These are phyloP conservation scores for Tripterygium wilfordii DNA, from an alignment of 177 flowering plant species.

Conservation along the genomic window DNA sequence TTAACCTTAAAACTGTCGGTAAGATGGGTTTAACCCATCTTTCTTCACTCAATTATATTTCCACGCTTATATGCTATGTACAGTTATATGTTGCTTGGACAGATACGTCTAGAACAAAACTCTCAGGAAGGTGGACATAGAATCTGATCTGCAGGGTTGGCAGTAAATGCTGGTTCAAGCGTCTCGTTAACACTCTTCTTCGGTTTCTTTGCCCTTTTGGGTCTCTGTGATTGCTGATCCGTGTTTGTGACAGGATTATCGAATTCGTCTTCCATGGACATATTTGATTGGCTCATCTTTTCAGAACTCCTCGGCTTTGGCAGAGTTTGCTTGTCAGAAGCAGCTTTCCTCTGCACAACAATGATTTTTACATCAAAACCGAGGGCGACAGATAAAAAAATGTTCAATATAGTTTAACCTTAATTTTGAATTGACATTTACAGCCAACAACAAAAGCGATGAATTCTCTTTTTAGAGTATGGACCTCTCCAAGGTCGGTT, in stretches of 20 bases:
- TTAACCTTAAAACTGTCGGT: no score
- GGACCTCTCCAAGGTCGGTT: no score
- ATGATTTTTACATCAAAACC: neutral
- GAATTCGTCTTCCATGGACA: slow-evolving; percentile 28
- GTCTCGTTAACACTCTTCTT: slow-evolving; percentile 76
- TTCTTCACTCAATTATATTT: no score
- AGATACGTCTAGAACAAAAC: no score
- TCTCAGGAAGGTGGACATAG: no score
- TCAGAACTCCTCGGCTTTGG: slow-evolving; percentile 41
- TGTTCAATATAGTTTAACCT: no score
- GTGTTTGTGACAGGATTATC: slow-evolving; percentile 30
- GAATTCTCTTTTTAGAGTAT: no score
- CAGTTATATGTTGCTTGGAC: no score
- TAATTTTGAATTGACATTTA: no score
- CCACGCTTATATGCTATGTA: no score
- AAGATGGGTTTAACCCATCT: no score
- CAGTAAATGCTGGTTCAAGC: slow-evolving; percentile 51
- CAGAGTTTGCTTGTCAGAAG: slow-evolving; percentile 37
- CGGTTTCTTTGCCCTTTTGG: slow-evolving; percentile 71
- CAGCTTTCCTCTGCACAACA: slow-evolving; percentile 56
- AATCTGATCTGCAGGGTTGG: slow-evolving; percentile 2
- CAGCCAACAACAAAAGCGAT: no score
- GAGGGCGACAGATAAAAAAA: neutral
- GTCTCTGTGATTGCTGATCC: slow-evolving; percentile 39
- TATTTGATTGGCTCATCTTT: slow-evolving; percentile 21